phyloP scores from a whole-genome alignment of 495 filamentous ascomycete genomes.

The Evansstolkia leycettana region DNA sequence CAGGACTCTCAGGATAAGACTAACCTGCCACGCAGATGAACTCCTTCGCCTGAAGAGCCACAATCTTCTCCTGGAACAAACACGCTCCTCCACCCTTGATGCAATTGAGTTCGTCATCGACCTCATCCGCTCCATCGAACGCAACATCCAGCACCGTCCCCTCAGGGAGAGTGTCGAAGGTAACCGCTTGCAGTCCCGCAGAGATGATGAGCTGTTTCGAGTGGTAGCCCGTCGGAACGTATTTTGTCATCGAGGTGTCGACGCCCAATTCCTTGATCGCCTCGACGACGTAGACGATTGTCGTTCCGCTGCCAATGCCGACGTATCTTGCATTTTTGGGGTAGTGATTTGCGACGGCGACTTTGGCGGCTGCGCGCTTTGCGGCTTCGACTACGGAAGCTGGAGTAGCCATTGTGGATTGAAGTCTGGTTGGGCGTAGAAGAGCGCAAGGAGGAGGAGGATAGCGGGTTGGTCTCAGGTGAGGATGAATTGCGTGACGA shows the following conservation, averaged over 20 bases:
- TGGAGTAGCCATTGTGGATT: slow-evolving; percentile 25
- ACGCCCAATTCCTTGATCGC: slow-evolving; percentile 66
- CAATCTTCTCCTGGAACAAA: slow-evolving; percentile 95
- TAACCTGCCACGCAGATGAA: slow-evolving; percentile 88
- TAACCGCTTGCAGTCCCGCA: slow-evolving; percentile 63
- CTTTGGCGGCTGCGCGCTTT: slow-evolving; percentile 71
- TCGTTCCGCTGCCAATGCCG: slow-evolving; percentile 89
- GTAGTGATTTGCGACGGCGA: slow-evolving; percentile 81
- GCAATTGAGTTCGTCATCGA: slow-evolving; percentile 87
- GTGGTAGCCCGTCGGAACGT: slow-evolving; percentile 87
- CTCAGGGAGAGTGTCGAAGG: slow-evolving; percentile 58
- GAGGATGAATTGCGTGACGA: not conserved
- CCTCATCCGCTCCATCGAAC: slow-evolving; percentile 95
- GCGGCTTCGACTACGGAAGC: slow-evolving; percentile 53
- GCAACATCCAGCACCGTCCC: slow-evolving; percentile 59
- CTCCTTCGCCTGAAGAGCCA: slow-evolving; percentile 70
- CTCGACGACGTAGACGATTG: slow-evolving; percentile 91
- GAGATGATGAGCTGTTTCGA: slow-evolving; percentile 68
- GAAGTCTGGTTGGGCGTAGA: slow-evolving; percentile 7
- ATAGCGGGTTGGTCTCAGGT: too few relatives aligned
- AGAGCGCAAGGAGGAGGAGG: slow-evolving; percentile 3
- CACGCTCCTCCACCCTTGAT: slow-evolving; percentile 97
- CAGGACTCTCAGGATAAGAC: slow-evolving; percentile 5
- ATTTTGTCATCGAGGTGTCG: slow-evolving; percentile 51
- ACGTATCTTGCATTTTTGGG: slow-evolving; percentile 56